Evolutionary conservation across 1,284 basidiomycete genomes (phyloP), one percentile per base, ranked within the genome.

Genomic region (Coniferiporia weirii): DNA sequence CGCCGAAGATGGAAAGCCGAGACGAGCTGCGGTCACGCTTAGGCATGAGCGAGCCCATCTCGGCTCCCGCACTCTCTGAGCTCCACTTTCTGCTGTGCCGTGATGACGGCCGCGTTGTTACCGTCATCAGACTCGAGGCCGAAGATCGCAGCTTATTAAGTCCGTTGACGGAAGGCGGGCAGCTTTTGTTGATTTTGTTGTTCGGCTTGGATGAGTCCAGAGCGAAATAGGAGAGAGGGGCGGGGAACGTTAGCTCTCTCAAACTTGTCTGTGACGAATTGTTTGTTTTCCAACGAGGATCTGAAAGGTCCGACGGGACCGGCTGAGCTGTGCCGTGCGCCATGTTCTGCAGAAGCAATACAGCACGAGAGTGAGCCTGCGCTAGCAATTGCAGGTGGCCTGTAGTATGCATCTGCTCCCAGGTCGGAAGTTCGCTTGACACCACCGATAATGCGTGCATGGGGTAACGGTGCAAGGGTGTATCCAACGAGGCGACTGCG

Each of bases 311-410:
- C 3, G 74, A 67, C 20, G 76, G 74, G 13, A 79, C 64, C 1
- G 79, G 73, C 6, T 73, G 66, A 32, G 70, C 66, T 0, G 78
- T 80, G 61, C 82, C 82, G 67, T 88, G 84, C 0, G 85, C 84
- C 36, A 87, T 73, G 4, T 85, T 81, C 64, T 90, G 89, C 5
- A 91, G 72, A 10, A 88, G 73, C 9, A 91, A 78, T 20, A 89
- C 83, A 64, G 87, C 80, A n/a, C 87, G 82, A 12, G 87, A 86
- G 66, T 91, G 86, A 0, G 82, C 79, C 20, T 77, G 78, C 1
- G 83, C 73, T 15, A 87, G 72, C 1, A 74, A 68, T 27, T 76
- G 72, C 32, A 86, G 72, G 44, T 73, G 75, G 10, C 70, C 58
- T 1, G 77, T 75, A 44, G 68, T 66, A 20, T 69, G 66, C 50